phyloP scores from a whole-genome alignment of 768 basidiomycete genomes.

The Cystobasidium tubakii region DNA sequence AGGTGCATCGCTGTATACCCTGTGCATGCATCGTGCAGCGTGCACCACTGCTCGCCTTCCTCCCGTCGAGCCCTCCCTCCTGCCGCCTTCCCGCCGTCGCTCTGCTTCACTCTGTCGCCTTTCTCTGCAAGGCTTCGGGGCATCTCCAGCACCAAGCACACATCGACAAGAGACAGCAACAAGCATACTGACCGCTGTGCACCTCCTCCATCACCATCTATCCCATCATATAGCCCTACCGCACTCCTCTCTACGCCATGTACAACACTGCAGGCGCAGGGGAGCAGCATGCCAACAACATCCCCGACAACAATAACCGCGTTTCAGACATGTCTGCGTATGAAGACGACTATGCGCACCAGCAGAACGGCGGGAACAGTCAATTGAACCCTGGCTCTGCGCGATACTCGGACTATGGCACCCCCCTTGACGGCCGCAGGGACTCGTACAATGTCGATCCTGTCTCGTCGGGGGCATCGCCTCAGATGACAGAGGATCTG shows the following conservation, averaged over 20 bases:
- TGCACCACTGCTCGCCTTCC: too few species aligned
- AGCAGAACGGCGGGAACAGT: background rate
- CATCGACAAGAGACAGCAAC: background rate
- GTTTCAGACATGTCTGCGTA: constrained; percentile 4
- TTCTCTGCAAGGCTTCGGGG: too few species aligned
- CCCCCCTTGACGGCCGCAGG: background rate
- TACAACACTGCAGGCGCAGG: constrained; percentile 1
- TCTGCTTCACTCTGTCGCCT: too few species aligned
- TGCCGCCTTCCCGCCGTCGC: too few species aligned
- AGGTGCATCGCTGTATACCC: too few species aligned
- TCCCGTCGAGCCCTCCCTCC: too few species aligned
- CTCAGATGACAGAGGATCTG: constrained; percentile 16
- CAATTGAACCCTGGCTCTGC: background rate
- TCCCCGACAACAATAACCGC: background rate
- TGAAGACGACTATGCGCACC: background rate
- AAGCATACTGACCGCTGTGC: background rate
- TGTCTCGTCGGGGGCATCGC: background rate
- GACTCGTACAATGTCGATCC: constrained; percentile 20
- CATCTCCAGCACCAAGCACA: background rate
- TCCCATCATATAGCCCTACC: background rate
- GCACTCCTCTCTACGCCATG: constrained; percentile 14
- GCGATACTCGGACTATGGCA: background rate
- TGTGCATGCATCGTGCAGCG: too few species aligned
- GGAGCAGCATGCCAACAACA: constrained; percentile 2
- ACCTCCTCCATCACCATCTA: background rate